Base-by-base conservation (phyloP, 2,329 filamentous ascomycete genomes). In the Ascochyta rabiei region DNA sequence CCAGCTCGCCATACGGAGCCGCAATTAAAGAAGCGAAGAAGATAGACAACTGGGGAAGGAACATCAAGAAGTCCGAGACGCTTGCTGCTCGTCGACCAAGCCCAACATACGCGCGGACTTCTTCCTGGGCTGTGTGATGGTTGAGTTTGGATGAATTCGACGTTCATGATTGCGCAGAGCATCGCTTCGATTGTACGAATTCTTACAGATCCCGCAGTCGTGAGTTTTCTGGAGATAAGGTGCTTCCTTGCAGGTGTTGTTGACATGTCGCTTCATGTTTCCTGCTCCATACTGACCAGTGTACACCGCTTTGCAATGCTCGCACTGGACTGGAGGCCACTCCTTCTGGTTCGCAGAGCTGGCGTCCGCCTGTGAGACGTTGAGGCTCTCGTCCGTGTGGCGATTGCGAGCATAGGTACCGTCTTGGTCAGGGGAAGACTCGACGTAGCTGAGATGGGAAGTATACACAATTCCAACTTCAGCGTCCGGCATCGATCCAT, bases 151-250 rank as follows among this genome's bases (percentile, higher is more conserved):
- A 26, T 54, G 51, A 19, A 19, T 34, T 16, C 15, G 26, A 16
- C 33, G 24, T 19, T 45, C 34, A 16, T 55, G 52, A 13, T 40
- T 41, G 18, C 47, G 38, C 15, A 34, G 33, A n/a, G 45, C 52
- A 15, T 57, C 53, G 12, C 45, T 42, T 40, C 53, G 44, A 9
- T 57, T 57, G 53, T 38, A 53, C 1, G 15, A 13, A 2, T 28
- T 26, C 3, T 28, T 12, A 10, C 48, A 53, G 12, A 19, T 3
- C 1, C 30, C 21, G 38, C 47, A 51, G n/a, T 24, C 15, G 42
- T 19, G 10, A 8, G n/a, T 21, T 15, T 8, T 19, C 8, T 7
- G 5, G 6, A n/a, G 12, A 3, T 24, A 26, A 5, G 4, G 18
- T 12, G 15, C 12, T 24, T 45, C 10, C 16, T 12, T 18, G 15